phyloP scores from a whole-genome alignment of 805 yeast species.

The Barnettozyma siamensis region DNA sequence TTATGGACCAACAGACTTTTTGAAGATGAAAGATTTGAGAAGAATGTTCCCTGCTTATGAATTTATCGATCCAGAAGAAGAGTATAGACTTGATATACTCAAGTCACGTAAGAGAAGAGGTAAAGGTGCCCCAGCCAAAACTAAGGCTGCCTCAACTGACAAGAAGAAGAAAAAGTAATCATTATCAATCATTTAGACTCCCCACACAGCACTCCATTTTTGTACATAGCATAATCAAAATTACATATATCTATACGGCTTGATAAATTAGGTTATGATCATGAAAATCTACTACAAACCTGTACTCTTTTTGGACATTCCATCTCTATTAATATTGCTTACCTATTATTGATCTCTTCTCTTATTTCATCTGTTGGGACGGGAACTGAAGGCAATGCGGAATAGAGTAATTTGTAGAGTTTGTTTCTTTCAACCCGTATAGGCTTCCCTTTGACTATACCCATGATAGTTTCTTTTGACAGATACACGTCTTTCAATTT shows the following conservation, averaged over 20 bases:
- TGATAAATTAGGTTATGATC: not conserved
- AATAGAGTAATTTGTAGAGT: slow-evolving; percentile 46
- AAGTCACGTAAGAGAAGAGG: slow-evolving; percentile 69
- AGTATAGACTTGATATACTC: slow-evolving; percentile 46
- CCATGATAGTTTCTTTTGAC: slow-evolving; percentile 34
- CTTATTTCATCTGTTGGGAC: slow-evolving; percentile 4
- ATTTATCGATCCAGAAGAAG: slow-evolving; percentile 64
- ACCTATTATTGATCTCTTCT: slow-evolving; percentile 3
- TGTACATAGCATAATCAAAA: slow-evolving; percentile 11
- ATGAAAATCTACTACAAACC: not conserved
- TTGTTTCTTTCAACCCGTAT: slow-evolving; percentile 41
- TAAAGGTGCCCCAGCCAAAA: slow-evolving; percentile 83
- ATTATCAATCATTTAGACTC: not conserved
- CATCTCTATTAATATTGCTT: not conserved
- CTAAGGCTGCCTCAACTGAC: slow-evolving; percentile 39
- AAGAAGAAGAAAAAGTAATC: slow-evolving; percentile 35
- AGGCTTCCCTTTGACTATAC: slow-evolving; percentile 39
- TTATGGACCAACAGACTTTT: slow-evolving; percentile 69
- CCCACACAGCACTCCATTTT: not conserved
- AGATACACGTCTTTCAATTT: slow-evolving; percentile 38
- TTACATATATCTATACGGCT: not conserved
- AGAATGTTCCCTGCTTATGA: slow-evolving; percentile 42
- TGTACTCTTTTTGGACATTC: no score
- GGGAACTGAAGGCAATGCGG: slow-evolving; percentile 40
- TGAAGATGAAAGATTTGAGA: slow-evolving; percentile 56